These are phyloP conservation scores for Heteromeles arbutifolia DNA, from an alignment of 306 rosid genomes.

Conservation along the genomic window DNA sequence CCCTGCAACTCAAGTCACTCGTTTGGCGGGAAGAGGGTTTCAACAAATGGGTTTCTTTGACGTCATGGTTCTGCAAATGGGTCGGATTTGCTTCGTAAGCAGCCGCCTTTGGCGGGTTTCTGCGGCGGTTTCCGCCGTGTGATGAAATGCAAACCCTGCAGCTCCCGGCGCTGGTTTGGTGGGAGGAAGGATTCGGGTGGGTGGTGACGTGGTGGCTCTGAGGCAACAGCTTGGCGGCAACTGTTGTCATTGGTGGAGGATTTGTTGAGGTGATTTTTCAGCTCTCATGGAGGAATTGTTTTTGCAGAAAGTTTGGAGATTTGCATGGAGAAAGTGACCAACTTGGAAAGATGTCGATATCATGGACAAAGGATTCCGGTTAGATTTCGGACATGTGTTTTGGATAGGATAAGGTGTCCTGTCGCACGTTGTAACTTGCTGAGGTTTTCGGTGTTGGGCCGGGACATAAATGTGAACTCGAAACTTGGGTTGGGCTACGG, in stretches of 20 bases:
- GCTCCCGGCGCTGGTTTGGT: slow-evolving; percentile 15
- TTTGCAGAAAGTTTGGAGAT: neutral
- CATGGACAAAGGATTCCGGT: neutral
- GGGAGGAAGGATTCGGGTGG: slow-evolving; percentile 26
- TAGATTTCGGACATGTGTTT: neutral
- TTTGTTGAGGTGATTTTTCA: neutral
- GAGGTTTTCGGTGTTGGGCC: neutral
- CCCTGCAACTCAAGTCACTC: no score
- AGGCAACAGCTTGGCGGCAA: slow-evolving; percentile 56
- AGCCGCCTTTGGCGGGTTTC: slow-evolving; percentile 20
- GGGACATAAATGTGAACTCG: neutral
- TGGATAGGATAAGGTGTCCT: slow-evolving; percentile 15
- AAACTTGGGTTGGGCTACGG: neutral
- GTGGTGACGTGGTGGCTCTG: slow-evolving; percentile 31
- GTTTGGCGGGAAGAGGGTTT: slow-evolving; percentile 8
- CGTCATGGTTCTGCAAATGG: slow-evolving; percentile 17
- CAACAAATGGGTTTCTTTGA: slow-evolving; percentile 47
- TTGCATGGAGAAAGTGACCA: slow-evolving; percentile 4
- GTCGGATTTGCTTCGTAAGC: slow-evolving; percentile 31
- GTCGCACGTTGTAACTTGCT: neutral
- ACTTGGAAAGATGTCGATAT: neutral
- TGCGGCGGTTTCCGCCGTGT: slow-evolving; percentile 22
- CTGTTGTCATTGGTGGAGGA: slow-evolving; percentile 38
- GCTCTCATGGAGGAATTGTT: neutral
- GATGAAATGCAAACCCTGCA: slow-evolving; percentile 27